Evolutionary conservation across 441 rosid species (phyloP).

Genomic region (Corymbia calophylla): DNA sequence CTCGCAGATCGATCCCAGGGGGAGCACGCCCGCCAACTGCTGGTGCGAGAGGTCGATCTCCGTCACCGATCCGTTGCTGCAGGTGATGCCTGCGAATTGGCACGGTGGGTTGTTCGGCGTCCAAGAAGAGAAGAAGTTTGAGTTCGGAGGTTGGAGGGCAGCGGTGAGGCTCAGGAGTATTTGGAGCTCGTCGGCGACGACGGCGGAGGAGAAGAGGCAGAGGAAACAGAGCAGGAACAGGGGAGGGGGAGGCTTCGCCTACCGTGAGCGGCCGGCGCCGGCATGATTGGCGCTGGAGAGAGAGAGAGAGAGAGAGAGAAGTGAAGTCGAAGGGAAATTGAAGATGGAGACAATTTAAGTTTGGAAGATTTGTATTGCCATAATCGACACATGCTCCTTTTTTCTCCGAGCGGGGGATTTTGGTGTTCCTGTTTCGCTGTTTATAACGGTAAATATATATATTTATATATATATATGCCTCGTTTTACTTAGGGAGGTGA

Average conservation of each 20-base stretch:
- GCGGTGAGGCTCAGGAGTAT: conserved; percentile 4
- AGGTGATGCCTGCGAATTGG: not conserved
- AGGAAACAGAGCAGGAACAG: conserved; percentile 3
- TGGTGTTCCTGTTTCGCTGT: not conserved
- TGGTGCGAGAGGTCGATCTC: not conserved
- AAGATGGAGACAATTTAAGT: not conserved
- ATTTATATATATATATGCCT: not conserved
- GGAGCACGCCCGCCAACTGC: not conserved
- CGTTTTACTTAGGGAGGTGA: not conserved
- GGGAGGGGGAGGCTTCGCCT: not conserved
- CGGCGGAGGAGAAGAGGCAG: not conserved
- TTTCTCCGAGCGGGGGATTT: not conserved
- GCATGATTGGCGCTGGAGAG: conserved; percentile 1
- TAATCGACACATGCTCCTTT: not conserved
- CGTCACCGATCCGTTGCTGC: not conserved
- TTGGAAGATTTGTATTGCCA: not conserved
- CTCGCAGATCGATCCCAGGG: not conserved
- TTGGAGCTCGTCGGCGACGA: not conserved
- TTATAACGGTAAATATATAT: not conserved
- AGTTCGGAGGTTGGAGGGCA: not conserved
- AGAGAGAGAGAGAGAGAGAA: not conserved
- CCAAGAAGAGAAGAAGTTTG: not conserved
- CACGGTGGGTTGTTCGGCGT: not conserved
- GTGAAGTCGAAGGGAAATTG: not conserved
- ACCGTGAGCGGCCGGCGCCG: not conserved